phyloP scores from a whole-genome alignment of 345 rosid genomes.

The Combretum micranthum region DNA sequence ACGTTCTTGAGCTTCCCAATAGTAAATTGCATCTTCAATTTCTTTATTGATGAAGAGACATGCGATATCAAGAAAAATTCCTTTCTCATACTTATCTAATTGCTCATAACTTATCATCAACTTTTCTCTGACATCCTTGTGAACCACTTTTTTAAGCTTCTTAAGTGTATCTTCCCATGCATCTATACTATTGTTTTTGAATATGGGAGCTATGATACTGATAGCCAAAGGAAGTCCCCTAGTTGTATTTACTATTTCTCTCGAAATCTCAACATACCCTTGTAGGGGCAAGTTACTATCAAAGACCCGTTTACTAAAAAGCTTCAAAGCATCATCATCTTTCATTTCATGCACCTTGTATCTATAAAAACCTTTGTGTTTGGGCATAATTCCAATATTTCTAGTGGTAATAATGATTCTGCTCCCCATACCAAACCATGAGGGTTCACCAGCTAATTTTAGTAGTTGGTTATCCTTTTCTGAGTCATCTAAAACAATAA shows the following conservation, averaged over 20 bases:
- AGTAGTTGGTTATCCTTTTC: too few relatives aligned
- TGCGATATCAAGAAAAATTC: slow-evolving; percentile 21
- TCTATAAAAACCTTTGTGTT: slow-evolving; percentile 1
- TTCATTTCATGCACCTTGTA: slow-evolving; percentile 7
- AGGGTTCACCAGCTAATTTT: too few relatives aligned
- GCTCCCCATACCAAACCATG: slow-evolving; percentile 5
- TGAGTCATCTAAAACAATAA: too few relatives aligned
- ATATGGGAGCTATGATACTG: neutral
- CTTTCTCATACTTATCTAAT: slow-evolving; percentile 8
- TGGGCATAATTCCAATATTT: slow-evolving; percentile 3
- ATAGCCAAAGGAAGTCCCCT: neutral
- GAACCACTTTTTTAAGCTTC: slow-evolving; percentile 9
- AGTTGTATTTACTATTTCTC: too few relatives aligned
- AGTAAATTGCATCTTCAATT: slow-evolving; percentile 5
- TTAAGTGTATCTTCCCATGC: neutral
- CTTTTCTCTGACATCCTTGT: slow-evolving; percentile 5
- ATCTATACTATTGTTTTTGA: neutral
- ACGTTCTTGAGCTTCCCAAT: slow-evolving; percentile 12
- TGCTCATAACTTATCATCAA: slow-evolving; percentile 18
- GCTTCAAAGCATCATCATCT: slow-evolving; percentile 8
- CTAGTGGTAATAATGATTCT: slow-evolving; percentile 17
- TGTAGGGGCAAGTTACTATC: too few relatives aligned
- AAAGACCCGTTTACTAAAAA: neutral
- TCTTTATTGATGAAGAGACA: slow-evolving; percentile 15
- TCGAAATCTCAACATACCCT: too few relatives aligned